A percentile compares a stretch with the other conserved stretches of the same genome.
Evolutionary conservation across 2,329 filamentous ascomycete species (phyloP).

Genomic region (Hymenoscyphus infarciens): DNA sequence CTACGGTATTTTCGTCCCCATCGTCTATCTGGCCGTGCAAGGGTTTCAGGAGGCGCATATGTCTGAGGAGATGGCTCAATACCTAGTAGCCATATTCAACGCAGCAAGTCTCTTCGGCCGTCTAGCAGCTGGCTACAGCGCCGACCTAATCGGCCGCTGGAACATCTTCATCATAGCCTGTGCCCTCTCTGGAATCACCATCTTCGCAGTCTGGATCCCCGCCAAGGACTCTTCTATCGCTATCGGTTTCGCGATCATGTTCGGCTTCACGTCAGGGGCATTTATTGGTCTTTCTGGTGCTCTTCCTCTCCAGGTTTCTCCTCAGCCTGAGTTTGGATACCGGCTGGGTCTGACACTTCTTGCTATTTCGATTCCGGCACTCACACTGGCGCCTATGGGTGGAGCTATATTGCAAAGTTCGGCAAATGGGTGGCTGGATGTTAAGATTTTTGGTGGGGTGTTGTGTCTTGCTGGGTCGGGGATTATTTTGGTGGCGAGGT

Average conservation of each 20-base stretch:
- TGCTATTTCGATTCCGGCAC: conserved; percentile 4
- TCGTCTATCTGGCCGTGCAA: conserved; percentile 10
- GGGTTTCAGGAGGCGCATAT: neutral
- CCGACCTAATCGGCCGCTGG: conserved; percentile 21
- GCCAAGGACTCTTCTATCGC: neutral
- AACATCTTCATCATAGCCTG: conserved; percentile 20
- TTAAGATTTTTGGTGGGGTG: conserved; percentile 13
- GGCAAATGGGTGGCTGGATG: neutral
- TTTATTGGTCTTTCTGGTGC: conserved; percentile 24
- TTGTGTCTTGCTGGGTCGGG: conserved; percentile 7
- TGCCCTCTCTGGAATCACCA: neutral
- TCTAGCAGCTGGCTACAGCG: conserved; percentile 21
- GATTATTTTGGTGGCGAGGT: conserved; percentile 1
- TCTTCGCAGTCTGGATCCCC: conserved; percentile 4
- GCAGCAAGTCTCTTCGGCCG: conserved; percentile 24
- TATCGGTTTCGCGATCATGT: conserved; percentile 31
- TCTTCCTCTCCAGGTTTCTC: conserved; percentile 7
- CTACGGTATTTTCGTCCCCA: conserved; percentile 24
- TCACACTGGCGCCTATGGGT: conserved; percentile 10
- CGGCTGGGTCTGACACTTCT: conserved; percentile 8
- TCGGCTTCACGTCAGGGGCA: conserved; percentile 33
- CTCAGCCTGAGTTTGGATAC: conserved; percentile 9
- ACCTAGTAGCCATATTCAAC: conserved; percentile 26
- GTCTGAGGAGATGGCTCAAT: conserved; percentile 20
- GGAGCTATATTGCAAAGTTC: conserved; percentile 6